Percentiles rank a stretch among this genome's conserved stretches.
These are phyloP conservation scores for Poronia punctata DNA, from an alignment of 495 filamentous ascomycete species.

Conservation along the genomic window DNA sequence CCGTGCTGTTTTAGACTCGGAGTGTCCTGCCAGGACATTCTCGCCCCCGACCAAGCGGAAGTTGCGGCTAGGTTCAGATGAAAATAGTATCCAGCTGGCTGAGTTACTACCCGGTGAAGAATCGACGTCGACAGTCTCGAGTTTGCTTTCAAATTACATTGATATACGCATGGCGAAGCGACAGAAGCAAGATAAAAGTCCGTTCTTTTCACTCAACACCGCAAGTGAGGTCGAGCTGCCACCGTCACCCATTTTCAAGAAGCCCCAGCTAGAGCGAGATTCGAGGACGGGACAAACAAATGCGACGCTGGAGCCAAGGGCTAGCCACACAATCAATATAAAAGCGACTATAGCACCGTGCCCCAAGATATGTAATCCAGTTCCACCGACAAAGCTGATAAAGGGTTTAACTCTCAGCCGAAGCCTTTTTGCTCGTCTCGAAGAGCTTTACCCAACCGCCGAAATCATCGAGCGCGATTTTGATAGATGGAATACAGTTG, in stretches of 20 bases:
- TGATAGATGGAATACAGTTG: slow-evolving; percentile 28
- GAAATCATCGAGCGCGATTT: slow-evolving; percentile 57
- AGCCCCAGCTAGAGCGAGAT: not conserved
- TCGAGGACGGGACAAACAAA: not conserved
- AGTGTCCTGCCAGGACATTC: slow-evolving; percentile 4
- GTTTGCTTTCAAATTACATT: slow-evolving; percentile 20
- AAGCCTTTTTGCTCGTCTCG: slow-evolving; percentile 30
- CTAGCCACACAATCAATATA: too few relatives aligned
- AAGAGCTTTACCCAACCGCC: slow-evolving; percentile 43
- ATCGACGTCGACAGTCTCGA: slow-evolving; percentile 15
- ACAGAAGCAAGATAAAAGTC: slow-evolving; percentile 15
- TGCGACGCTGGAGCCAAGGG: not conserved
- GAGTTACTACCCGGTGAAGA: slow-evolving; percentile 13
- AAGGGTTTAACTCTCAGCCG: slow-evolving; percentile 20
- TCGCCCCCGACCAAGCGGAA: not conserved
- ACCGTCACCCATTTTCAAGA: not conserved
- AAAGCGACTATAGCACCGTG: too few relatives aligned
- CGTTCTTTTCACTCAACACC: slow-evolving; percentile 12
- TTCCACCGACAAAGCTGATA: slow-evolving; percentile 14
- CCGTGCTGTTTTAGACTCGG: slow-evolving; percentile 1
- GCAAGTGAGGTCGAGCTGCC: not conserved
- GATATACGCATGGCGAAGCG: slow-evolving; percentile 21
- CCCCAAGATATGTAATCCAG: slow-evolving; percentile 3
- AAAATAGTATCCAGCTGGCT: not conserved
- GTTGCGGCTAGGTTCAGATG: not conserved